These are phyloP conservation scores for Botryobasidium botryosum DNA, from an alignment of 768 basidiomycete genomes.

Conservation along the genomic window DNA sequence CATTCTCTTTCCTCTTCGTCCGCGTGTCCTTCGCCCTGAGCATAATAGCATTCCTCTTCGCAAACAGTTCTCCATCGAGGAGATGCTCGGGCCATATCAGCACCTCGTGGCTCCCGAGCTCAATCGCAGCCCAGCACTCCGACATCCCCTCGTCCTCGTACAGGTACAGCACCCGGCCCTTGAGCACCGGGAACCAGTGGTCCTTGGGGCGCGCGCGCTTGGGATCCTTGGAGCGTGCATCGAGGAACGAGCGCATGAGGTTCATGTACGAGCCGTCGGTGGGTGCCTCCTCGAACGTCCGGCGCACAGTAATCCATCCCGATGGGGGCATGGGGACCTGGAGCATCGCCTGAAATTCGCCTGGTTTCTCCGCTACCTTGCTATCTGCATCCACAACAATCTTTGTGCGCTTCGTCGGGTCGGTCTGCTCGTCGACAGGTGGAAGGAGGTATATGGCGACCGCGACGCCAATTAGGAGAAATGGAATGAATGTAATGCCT, in stretches of 20 bases:
- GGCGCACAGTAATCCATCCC: slow-evolving; percentile 75
- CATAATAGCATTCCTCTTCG: slow-evolving; percentile 69
- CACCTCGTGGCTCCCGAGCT: slow-evolving; percentile 64
- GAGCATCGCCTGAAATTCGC: slow-evolving; percentile 10
- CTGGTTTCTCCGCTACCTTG: slow-evolving; percentile 19
- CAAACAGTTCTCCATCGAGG: slow-evolving; percentile 77
- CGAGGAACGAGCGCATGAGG: slow-evolving; percentile 53
- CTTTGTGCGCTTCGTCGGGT: slow-evolving; percentile 26
- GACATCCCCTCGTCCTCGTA: slow-evolving; percentile 87
- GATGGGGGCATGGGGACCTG: slow-evolving; percentile 23
- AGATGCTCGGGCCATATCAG: slow-evolving; percentile 49
- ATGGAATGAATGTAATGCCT: slow-evolving; percentile 77
- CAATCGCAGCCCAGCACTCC: slow-evolving; percentile 83
- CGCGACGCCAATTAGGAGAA: slow-evolving; percentile 43
- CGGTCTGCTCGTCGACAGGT: slow-evolving; percentile 48
- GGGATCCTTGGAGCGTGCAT: slow-evolving; percentile 70
- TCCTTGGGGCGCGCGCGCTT: slow-evolving; percentile 75
- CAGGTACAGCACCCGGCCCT: slow-evolving; percentile 78
- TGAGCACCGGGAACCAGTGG: slow-evolving; percentile 83
- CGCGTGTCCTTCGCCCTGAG: slow-evolving; percentile 14
- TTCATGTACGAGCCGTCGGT: slow-evolving; percentile 56
- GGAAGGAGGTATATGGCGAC: slow-evolving; percentile 68
- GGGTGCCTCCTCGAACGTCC: slow-evolving; percentile 52
- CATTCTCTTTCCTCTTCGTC: slow-evolving; percentile 9
- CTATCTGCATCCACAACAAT: slow-evolving; percentile 15